Evolutionary conservation across 2,329 filamentous ascomycete genomes (phyloP).

Genomic region (Plenodomus tracheiphilus): DNA sequence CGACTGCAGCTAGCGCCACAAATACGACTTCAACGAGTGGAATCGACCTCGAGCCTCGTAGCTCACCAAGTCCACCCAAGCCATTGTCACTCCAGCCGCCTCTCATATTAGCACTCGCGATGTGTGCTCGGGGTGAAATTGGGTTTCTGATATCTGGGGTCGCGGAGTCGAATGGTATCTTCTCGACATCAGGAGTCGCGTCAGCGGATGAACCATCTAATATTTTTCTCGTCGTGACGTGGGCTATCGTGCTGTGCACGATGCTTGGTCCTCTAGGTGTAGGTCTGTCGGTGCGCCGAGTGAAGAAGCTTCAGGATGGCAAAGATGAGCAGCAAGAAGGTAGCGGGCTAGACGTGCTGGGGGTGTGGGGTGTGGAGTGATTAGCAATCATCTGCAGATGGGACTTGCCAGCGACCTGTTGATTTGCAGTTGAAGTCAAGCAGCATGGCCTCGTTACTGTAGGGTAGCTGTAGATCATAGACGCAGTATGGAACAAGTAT

Average conservation of each 20-base stretch:
- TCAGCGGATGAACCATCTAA: conserved; percentile 41
- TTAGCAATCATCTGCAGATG: not conserved
- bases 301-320: conserved; percentile 46
- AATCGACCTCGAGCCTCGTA: conserved; percentile 11
- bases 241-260: conserved; percentile 62
- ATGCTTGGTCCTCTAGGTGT: conserved; percentile 59
- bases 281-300: conserved; percentile 53
- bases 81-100: conserved; percentile 69
- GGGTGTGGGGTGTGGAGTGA: conserved; percentile 49
- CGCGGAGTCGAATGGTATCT: conserved; percentile 60
- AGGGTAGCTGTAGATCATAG: too few species aligned
- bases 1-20: not conserved
- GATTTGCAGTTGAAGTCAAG: not conserved
- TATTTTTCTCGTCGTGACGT: conserved; percentile 58
- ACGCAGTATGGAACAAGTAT: conserved; percentile 1
- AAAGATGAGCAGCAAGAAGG: conserved; percentile 34
- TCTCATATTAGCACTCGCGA: conserved; percentile 67
- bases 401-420: not conserved
- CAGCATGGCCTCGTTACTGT: too few species aligned
- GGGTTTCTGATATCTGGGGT: conserved; percentile 75
- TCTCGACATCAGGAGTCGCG: conserved; percentile 30
- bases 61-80: conserved; percentile 41
- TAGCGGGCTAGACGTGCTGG: conserved; percentile 48
- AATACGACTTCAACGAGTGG: not conserved
- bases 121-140: conserved; percentile 80